Percentiles rank a stretch among this genome's conserved stretches.
phyloP scores from a whole-genome alignment of 208 protist genomes.

The Leishmania tarentolae region DNA sequence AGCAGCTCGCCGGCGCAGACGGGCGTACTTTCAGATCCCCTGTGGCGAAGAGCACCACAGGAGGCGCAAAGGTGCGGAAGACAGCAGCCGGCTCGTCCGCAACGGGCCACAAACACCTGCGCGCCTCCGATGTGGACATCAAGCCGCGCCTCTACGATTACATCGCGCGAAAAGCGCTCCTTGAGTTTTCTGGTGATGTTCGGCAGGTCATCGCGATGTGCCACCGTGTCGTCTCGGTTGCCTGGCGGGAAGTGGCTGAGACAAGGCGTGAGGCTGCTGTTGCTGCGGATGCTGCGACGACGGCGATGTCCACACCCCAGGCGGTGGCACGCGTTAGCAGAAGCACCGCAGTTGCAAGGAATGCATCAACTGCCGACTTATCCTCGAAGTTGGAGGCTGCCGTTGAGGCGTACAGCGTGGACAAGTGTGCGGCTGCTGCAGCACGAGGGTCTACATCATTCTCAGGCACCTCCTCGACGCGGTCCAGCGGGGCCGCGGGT shows the following conservation, averaged over 20 bases:
- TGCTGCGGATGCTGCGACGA: background rate
- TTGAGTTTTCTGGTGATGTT: slow-evolving; percentile 73
- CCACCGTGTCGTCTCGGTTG: slow-evolving; percentile 56
- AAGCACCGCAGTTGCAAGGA: background rate
- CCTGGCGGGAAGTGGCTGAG: slow-evolving; percentile 40
- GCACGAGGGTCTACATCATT: background rate
- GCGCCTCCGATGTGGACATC: slow-evolving; percentile 30
- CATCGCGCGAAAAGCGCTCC: slow-evolving; percentile 62
- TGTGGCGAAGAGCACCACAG: background rate
- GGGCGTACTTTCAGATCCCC: background rate
- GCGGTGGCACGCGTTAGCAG: background rate
- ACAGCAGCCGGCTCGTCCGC: background rate
- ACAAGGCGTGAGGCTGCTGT: background rate
- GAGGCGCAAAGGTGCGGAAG: slow-evolving; percentile 2
- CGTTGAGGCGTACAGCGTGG: slow-evolving; percentile 23
- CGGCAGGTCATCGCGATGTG: slow-evolving; percentile 74
- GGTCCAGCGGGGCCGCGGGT: slow-evolving; percentile 8
- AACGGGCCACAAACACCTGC: background rate
- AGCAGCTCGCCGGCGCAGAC: slow-evolving; percentile 11
- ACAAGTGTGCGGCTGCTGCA: background rate
- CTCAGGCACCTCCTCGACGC: slow-evolving; percentile 15
- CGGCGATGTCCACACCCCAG: background rate
- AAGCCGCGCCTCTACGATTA: slow-evolving; percentile 61
- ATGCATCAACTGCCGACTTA: background rate
- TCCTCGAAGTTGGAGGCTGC: slow-evolving; percentile 31